Conservation (phyloP, 2,329 filamentous ascomycete genomes). For the Bipolaris sorokiniana region DNA sequence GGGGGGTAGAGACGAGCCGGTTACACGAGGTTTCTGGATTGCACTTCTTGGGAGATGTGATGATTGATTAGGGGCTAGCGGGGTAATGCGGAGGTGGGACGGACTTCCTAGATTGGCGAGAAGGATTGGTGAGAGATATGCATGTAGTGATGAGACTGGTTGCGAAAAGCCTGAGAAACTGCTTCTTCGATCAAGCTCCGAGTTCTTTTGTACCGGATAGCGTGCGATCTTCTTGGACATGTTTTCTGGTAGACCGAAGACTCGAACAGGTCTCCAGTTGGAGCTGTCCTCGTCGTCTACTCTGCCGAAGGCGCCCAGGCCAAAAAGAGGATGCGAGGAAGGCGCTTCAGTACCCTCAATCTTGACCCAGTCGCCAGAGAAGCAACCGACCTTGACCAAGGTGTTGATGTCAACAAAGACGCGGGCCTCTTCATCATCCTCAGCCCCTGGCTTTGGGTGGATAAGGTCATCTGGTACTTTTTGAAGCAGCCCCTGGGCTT, state of each 20-base stretch:
- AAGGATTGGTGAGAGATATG: constrained; percentile 83
- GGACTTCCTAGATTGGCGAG: constrained; percentile 84
- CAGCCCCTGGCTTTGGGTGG: constrained; percentile 80
- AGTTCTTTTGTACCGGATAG: constrained; percentile 59
- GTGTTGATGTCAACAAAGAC: constrained; percentile 90
- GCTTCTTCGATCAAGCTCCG: constrained; percentile 50
- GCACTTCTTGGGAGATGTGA: constrained; percentile 39
- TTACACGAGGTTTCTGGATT: constrained; percentile 53
- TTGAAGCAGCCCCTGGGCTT: constrained; percentile 76
- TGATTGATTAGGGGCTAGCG: constrained; percentile 63
- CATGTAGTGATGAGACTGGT: constrained; percentile 44
- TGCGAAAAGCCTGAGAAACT: constrained; percentile 55
- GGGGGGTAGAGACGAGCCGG: constrained; percentile 60
- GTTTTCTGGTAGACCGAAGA: constrained; percentile 86
- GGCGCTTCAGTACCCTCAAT: constrained; percentile 80
- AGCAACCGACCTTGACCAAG: constrained; percentile 88
- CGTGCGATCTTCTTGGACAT: constrained; percentile 60
- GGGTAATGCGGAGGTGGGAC: constrained; percentile 77
- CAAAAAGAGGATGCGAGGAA: constrained; percentile 70
- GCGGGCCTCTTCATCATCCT: constrained; percentile 86
- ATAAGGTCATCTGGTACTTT: constrained; percentile 77
- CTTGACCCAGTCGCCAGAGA: constrained; percentile 96
- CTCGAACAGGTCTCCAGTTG: constrained; percentile 81
- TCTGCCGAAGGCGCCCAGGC: constrained; percentile 70
- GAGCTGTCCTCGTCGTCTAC: constrained; percentile 66